Conservation (phyloP, 2,329 filamentous ascomycete species). For the Nemania bipapillata region DNA sequence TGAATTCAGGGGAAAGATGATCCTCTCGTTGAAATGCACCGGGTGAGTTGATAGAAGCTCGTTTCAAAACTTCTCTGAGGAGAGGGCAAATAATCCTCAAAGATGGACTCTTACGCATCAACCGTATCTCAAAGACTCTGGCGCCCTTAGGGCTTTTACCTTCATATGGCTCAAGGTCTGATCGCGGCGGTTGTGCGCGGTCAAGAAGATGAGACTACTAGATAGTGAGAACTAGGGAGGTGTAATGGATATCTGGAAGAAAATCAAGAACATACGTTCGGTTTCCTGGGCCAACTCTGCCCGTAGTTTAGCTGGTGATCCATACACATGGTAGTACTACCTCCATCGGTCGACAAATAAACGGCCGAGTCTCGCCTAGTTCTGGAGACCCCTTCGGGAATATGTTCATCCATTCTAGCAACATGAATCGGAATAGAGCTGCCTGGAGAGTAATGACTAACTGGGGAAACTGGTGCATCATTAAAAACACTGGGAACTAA, state of each 20-base stretch:
- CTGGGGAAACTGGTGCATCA: not conserved
- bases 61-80: not conserved
- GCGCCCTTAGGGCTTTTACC: not conserved
- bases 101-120: not conserved
- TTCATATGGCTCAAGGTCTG: not conserved
- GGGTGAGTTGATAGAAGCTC: not conserved
- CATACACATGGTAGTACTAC: not conserved
- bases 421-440: not conserved
- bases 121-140: conserved; percentile 13
- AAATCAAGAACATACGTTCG: conserved; percentile 3
- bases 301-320: conserved; percentile 1
- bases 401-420: not conserved
- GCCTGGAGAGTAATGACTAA: not conserved
- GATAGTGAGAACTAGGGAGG: conserved; percentile 3
- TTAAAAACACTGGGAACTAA: not conserved
- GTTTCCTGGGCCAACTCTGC: not conserved
- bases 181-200: not conserved
- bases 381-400: not conserved
- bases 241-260: no score
- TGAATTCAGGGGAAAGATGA: not conserved
- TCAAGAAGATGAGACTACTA: not conserved
- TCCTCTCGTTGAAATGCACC: not conserved
- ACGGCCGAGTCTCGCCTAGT: conserved; percentile 4
- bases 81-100: conserved; percentile 22
- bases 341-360: not conserved